Conservation (phyloP, 805 yeast species). For the Ascoidea rubescens region DNA sequence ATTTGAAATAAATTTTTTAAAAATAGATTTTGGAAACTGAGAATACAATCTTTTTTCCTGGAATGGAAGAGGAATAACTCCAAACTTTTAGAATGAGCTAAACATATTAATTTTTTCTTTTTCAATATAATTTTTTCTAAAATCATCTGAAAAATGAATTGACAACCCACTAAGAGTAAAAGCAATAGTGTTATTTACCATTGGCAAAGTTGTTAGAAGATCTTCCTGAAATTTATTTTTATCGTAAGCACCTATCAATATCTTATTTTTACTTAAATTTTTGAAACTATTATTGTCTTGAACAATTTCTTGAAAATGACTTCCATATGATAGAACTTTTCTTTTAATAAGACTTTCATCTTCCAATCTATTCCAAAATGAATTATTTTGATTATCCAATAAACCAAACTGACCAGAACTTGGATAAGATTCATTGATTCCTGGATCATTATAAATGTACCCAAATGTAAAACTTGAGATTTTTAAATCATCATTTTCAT, state of each 20-base stretch:
- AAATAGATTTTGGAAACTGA: neutral
- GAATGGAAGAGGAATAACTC: too few species aligned
- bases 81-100: too few species aligned
- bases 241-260: neutral
- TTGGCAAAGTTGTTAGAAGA: neutral
- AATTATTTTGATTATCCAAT: too few species aligned
- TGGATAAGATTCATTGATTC: neutral
- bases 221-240: neutral
- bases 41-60: too few species aligned
- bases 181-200: neutral
- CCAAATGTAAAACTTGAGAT: neutral
- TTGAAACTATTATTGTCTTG: too few species aligned
- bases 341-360: too few species aligned
- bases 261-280: too few species aligned
- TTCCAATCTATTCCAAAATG: neutral
- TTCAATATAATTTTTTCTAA: too few species aligned
- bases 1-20: too few species aligned
- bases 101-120: too few species aligned
- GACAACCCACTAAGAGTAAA: neutral
- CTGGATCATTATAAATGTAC: neutral
- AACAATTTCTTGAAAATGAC: too few species aligned
- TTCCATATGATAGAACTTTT: neutral
- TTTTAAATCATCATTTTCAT: neutral
- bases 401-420: neutral
- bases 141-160: too few species aligned